A percentile compares a stretch with the other conserved stretches of the same genome.
These are phyloP conservation scores for Tylopilus sp. DNA, from an alignment of 1,284 basidiomycete genomes.

Conservation along the genomic window DNA sequence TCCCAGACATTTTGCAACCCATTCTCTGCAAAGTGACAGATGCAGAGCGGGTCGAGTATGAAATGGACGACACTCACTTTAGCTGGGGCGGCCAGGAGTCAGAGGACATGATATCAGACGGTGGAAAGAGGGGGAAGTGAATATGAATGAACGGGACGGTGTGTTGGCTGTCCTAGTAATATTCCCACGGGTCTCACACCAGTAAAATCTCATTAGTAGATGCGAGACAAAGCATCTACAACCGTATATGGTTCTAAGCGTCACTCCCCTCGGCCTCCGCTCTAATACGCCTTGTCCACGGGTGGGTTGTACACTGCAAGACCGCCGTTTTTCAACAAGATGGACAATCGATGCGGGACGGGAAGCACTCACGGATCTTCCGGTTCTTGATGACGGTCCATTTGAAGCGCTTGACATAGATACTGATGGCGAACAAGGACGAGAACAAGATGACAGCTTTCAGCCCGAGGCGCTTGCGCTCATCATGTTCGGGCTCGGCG, in stretches of 20 bases:
- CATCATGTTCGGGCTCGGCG: constrained; percentile 96
- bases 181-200: constrained; percentile 24
- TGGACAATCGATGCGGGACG: neutral
- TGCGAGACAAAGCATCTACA: constrained; percentile 19
- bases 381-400: constrained; percentile 90
- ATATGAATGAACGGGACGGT: constrained; percentile 6
- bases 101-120: constrained; percentile 45
- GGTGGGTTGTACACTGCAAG: constrained; percentile 53
- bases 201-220: constrained; percentile 25
- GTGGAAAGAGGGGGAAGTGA: constrained; percentile 1
- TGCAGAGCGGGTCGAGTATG: constrained; percentile 1
- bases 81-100: constrained; percentile 63
- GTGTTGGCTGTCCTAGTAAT: neutral
- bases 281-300: constrained; percentile 40
- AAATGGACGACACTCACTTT: constrained; percentile 40
- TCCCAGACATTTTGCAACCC: constrained; percentile 79
- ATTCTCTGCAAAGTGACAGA: constrained; percentile 52
- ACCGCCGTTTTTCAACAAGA: constrained; percentile 8
- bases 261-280: constrained; percentile 1
- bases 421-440: constrained; percentile 71
- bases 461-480: constrained; percentile 94
- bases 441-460: constrained; percentile 92
- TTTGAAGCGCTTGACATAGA: constrained; percentile 95
- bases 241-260: constrained; percentile 27
- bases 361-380: constrained; percentile 69